Evolutionary conservation across 176 grass and related monocot genomes (phyloP), one percentile per base, ranked within the genome.

Genomic region (Ensete ventricosum): DNA sequence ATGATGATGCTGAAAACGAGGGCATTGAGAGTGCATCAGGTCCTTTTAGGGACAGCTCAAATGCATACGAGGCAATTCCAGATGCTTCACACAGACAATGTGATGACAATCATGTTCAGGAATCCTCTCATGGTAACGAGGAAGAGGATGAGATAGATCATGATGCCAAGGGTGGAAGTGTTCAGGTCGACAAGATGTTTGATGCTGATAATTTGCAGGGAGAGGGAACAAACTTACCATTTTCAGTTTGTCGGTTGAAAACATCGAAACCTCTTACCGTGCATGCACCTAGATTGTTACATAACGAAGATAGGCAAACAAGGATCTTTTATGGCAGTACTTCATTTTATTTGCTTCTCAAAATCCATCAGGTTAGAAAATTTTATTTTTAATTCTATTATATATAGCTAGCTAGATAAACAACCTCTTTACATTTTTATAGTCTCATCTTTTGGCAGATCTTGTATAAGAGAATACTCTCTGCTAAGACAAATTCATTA

Each of bases 251-350:
- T 52, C 87, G 82, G 82, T 50, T 89, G 20, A 60, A 90, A 62
- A 83, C 77, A 3, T 77, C 85, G 9, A 92, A 88, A 81, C 95
- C 95, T 54, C 80, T 99, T 76, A 79, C 86, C 26, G 87, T 85
- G 51, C 80, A 87, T 91, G 82, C 84, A 11, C 82, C 86, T 53
- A 81, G 77, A 71, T 50, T 64, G 55, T 83, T 84, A 54, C 82
- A 82, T 80, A 78, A 76, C 50, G 79, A 79, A 53, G 88, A 91
- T 54, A 86, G 85, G 29, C 91, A 89, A 81, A 34, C 52, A 0
- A 84, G 79, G 68, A 80, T 99, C 80, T 99, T 99, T 79, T 99
- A 99, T 59, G 90, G 95, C 52, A 99, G 89, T 72, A 85, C 91
- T 88, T 99, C 95, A 0, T 99, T 91, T 78, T 99, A 93, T 80